Base-by-base conservation (phyloP, 306 rosid species). In the Vachellia collinsii region DNA sequence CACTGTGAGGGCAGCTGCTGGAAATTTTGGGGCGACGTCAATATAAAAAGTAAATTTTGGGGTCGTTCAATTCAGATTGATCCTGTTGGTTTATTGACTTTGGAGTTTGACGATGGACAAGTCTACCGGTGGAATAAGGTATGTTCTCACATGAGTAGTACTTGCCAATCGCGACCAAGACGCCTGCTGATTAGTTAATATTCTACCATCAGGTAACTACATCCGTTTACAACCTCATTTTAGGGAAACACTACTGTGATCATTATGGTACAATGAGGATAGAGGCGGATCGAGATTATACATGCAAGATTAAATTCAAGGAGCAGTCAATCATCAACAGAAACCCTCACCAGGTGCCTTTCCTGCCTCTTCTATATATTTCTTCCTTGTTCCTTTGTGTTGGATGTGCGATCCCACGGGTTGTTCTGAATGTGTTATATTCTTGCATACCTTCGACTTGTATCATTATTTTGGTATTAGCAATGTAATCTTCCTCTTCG, bases 21-120 rank as follows among this genome's bases (percentile, higher is more conserved):
- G 99, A 95, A 88, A 86, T 91, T 95, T 80, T 91, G 91, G 94
- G 99, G 91, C 17, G 99, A 95, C 70, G 90, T 88, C 86, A 92
- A 84, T 65, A 83, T 95, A 78, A 95, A 88, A 87, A 95, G 96
- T 79, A 95, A 93, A 88, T 95, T 95, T 83, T 93, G 96, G 97
- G 98, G 99, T 72, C 96, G 98, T 56, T 93, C 99, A 36, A 93
- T 95, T 84, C 99, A 95, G 85, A 89, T 93, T 76, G 99, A 95
- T 84, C 99, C 99, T 78, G 85, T 91, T 83, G 99, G 99, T 72
- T 16, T 85, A 50, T 87, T 95, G 84, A 91, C 90, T 38, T 59
- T 95, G 81, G 94, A 95, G 75, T 93, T 95, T 88, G 99, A 91
- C 62, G 97, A 95, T 19, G 96, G 98, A 61, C 98, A 93, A 89